phyloP scores from a whole-genome alignment of 2,329 filamentous ascomycete species.

The Bertia moriformis region DNA sequence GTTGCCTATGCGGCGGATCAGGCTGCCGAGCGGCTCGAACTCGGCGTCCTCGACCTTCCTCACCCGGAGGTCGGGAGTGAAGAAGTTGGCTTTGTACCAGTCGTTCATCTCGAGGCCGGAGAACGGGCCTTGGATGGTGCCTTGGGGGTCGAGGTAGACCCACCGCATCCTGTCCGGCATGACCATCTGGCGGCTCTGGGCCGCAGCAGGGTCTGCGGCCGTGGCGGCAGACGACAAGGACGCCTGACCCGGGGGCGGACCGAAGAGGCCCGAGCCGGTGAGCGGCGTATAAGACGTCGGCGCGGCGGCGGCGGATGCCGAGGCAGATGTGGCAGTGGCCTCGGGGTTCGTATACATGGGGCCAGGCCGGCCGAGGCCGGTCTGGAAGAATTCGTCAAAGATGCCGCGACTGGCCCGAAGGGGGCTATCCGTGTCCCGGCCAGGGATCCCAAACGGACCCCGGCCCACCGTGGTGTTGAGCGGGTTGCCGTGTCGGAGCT shows the following conservation, averaged over 20 bases:
- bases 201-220: conserved; percentile 35
- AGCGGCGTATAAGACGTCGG: conserved; percentile 16
- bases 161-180: conserved; percentile 98
- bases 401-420: conserved; percentile 36
- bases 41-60: conserved; percentile 89
- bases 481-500: conserved; percentile 44
- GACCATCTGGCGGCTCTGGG: conserved; percentile 82
- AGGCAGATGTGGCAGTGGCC: too few relatives aligned
- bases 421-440: conserved; percentile 44
- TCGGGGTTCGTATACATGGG: too few relatives aligned
- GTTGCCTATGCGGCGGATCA: conserved; percentile 91
- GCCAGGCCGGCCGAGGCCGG: too few relatives aligned
- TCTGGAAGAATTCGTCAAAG: conserved; percentile 41
- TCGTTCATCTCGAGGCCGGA: conserved; percentile 98
- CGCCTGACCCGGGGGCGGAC: conserved; percentile 6
- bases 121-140: conserved; percentile 83
- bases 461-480: conserved; percentile 58
- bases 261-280: conserved; percentile 14
- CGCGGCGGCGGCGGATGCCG: conserved; percentile 13
- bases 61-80: conserved; percentile 83
- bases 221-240: conserved; percentile 8
- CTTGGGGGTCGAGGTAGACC: conserved; percentile 93
- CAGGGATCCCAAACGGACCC: conserved; percentile 34
- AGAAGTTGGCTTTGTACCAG: conserved; percentile 98
- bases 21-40: conserved; percentile 85